These are phyloP conservation scores for Neonectria faginata DNA, from an alignment of 2,329 filamentous ascomycete species.

Conservation along the genomic window DNA sequence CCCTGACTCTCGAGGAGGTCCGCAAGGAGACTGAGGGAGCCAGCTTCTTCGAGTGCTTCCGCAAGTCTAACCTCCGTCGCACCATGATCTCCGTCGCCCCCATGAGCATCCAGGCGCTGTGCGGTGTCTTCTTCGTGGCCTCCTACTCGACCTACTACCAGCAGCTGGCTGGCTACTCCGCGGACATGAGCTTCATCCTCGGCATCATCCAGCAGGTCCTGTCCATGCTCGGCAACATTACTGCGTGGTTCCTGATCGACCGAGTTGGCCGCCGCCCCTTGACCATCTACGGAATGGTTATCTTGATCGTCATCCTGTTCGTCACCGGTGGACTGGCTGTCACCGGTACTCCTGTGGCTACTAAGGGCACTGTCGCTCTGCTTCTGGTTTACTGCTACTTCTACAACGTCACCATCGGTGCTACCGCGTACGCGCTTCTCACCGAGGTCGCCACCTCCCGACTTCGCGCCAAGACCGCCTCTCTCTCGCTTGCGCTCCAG, in stretches of 20 bases:
- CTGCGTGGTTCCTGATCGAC: conserved; percentile 37
- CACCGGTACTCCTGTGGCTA: conserved; percentile 23
- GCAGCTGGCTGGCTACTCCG: conserved; percentile 36
- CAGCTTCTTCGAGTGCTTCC: conserved; percentile 37
- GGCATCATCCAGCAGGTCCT: conserved; percentile 34
- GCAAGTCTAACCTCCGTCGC: conserved; percentile 36
- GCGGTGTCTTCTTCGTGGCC: conserved; percentile 35
- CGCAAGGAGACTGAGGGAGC: conserved; percentile 32
- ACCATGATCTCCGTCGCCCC: conserved; percentile 38
- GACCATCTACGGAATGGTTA: conserved; percentile 29
- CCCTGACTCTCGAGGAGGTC: conserved; percentile 31
- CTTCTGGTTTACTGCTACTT: conserved; percentile 35
- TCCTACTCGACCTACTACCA: conserved; percentile 36
- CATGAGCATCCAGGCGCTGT: conserved; percentile 34
- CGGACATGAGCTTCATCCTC: conserved; percentile 32
- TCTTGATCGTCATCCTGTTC: conserved; percentile 30
- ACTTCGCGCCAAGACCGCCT: conserved; percentile 35
- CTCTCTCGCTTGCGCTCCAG: conserved; percentile 35
- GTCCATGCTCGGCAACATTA: conserved; percentile 35
- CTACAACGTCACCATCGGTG: conserved; percentile 38
- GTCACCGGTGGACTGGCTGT: conserved; percentile 33
- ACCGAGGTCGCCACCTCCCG: conserved; percentile 35
- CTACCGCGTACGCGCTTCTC: conserved; percentile 35
- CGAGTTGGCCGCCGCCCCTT: conserved; percentile 32
- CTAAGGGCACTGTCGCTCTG: conserved; percentile 33